Evolutionary conservation across 2,329 filamentous ascomycete genomes (phyloP), one percentile per base, ranked within the genome.

Genomic region (Cytospora piceicola): DNA sequence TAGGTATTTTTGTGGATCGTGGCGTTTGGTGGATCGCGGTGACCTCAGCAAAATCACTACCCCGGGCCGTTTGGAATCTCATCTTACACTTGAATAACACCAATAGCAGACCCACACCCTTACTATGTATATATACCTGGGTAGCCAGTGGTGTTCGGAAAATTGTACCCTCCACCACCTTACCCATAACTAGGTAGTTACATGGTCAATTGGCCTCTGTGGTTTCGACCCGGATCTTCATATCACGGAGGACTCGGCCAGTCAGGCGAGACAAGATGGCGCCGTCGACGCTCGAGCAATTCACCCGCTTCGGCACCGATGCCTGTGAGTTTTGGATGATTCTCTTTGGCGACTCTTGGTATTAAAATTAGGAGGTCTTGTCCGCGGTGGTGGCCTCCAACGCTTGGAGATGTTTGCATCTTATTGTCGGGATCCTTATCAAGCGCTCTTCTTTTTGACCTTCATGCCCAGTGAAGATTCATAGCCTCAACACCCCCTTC

Each of bases 231-330:
- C 20, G 42, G n/a, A n/a, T n/a, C 1, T 49, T 12, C 42, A n/a
- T 49, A 12, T 20, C 1, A 49, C 42, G 42, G n/a, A 49, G n/a
- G 42, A 46, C 39, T n/a, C 5, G 20, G 20, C 39, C 17, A 46
- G 20, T n/a, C 3, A 51, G 29, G 15, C 34, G 42, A 22, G 15
- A 34, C 36, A 46, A 53, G 30, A 49, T 55, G 53, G 36, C 51
- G 34, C 42, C 65, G 60, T 29, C 67, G 20, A 73, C 68, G 14
- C 73, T 78, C 30, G 75, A 79, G 30, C 75, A 77, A 39, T 75
- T 79, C 67, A 72, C 78, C 63, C 73, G 70, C 51, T 79, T 80
- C 63, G 73, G 73, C n/a, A 74, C 73, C 1, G 72, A 74, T 64
- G 70, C 70, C 17, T 69, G 72, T 73, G 36, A 69, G 69, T 66